Evolutionary conservation across 1,284 basidiomycete genomes (phyloP), one percentile per base, ranked within the genome.

Genomic region (Fomes fomentarius): DNA sequence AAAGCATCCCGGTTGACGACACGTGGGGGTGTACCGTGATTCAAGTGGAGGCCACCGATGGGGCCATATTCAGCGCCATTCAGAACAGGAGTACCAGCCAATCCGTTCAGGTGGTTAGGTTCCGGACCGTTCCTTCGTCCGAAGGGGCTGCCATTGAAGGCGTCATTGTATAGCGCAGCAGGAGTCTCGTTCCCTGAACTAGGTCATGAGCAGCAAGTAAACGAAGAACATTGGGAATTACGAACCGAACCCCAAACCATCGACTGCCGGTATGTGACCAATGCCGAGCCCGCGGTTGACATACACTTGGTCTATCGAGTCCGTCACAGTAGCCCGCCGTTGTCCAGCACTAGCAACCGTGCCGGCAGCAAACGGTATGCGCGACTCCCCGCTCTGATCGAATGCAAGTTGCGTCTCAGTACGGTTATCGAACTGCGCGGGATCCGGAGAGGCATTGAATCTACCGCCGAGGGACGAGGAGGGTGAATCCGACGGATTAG

Each of bases 381-480:
- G 66, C 41, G 67, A 62, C 37, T 69, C 65, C 26, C 63, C 72
- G 25, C 69, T 65, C 34, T 73, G 65, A 25, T 72, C 65, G 50
- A 70, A 71, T 52, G 73, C 74, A 12, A 71, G 49, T 48, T 76
- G 79, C 19, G 62, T 61, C 9, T 65, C 74, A 22, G 75, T 71
- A 47, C 81, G 75, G 19, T 80, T 78, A 46, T 78, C 78, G 62
- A 87, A 82, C 3, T 76, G 71, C 22, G 77, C 66, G n/a, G 80
- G 78, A 68, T 90, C 89, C 0, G 89, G 87, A 30, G 88, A 89
- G n/a, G 76, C 77, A 62, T 83, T 81, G 48, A 86, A 86, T 58
- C 83, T 73, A 24, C 80, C 82, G 58, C 84, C 81, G 43, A 88
- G 79, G 2, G 87, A 87, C 1, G 89, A 89, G 3, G 85, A 79